Evolutionary conservation across 805 yeast species (phyloP).

Genomic region (Metschnikowia henanensis): DNA sequence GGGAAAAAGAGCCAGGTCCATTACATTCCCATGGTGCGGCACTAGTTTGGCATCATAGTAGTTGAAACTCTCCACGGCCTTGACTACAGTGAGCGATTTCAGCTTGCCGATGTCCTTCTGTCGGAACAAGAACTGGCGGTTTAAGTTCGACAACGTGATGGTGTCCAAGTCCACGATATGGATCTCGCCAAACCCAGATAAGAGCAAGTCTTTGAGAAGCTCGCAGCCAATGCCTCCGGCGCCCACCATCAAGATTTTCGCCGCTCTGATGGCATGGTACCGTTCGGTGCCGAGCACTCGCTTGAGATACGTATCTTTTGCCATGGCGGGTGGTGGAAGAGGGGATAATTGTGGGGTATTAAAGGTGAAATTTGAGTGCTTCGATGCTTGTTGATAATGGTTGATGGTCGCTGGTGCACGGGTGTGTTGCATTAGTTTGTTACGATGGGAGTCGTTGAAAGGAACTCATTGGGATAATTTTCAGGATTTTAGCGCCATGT

Average conservation of each 20-base stretch:
- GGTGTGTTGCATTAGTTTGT: not conserved
- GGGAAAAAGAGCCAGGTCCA: conserved; percentile 71
- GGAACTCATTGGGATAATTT: too few species aligned
- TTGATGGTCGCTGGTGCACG: too few species aligned
- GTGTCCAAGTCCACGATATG: conserved; percentile 96
- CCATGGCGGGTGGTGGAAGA: conserved; percentile 20
- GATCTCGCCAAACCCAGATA: conserved; percentile 82
- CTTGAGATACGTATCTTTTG: conserved; percentile 42
- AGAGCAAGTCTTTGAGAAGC: conserved; percentile 72
- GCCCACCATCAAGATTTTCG: conserved; percentile 81
- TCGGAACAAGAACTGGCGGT: conserved; percentile 89
- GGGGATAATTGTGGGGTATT: too few species aligned
- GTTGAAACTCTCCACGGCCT: conserved; percentile 75
- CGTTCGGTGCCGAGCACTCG: conserved; percentile 44
- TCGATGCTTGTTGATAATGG: too few species aligned
- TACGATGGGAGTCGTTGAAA: too few species aligned
- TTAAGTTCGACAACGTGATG: conserved; percentile 86
- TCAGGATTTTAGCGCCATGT: too few species aligned
- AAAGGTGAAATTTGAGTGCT: too few species aligned
- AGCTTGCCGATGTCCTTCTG: conserved; percentile 87
- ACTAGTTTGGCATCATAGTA: conserved; percentile 58
- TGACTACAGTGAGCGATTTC: conserved; percentile 81
- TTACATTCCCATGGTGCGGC: conserved; percentile 86
- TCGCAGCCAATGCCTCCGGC: conserved; percentile 99
- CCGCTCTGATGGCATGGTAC: conserved; percentile 25